A percentile compares a stretch with the other conserved stretches of the same genome.
Conservation (phyloP, 2,329 filamentous ascomycete genomes). For the Xylariaceae sp. region DNA sequence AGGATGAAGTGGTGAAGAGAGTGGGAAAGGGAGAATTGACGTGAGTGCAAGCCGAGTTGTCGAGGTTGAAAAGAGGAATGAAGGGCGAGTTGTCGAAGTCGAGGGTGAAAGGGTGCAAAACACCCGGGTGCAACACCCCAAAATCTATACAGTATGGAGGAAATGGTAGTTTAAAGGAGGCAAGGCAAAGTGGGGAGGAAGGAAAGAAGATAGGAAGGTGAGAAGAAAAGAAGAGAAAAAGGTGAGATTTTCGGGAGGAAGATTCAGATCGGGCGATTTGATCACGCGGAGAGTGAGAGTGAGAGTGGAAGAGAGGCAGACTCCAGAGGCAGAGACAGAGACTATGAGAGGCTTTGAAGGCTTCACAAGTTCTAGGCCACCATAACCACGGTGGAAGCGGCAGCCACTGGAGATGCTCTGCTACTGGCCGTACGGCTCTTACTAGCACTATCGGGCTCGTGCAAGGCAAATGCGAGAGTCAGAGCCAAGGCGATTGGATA, state of each 20-base stretch:
- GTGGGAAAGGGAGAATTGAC: constrained; percentile 22
- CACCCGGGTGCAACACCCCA: constrained; percentile 27
- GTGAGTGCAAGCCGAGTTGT: too few relatives aligned
- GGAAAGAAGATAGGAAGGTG: constrained; percentile 26
- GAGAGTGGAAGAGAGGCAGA: constrained; percentile 5
- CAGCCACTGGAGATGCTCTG: neutral
- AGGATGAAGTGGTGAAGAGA: constrained; percentile 8
- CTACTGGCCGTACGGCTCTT: too few relatives aligned
- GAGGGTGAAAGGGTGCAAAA: constrained; percentile 18
- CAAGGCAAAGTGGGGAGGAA: constrained; percentile 23
- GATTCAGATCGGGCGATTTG: neutral
- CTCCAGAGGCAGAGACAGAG: too few relatives aligned
- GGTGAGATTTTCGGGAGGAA: constrained; percentile 12
- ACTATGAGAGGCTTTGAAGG: constrained; percentile 13
- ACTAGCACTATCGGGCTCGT: too few relatives aligned
- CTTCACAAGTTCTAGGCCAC: constrained; percentile 12
- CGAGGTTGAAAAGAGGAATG: too few relatives aligned
- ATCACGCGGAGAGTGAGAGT: neutral
- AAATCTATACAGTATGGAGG: constrained; percentile 12
- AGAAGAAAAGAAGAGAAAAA: constrained; percentile 20
- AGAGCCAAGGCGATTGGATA: constrained; percentile 9
- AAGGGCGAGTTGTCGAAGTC: too few relatives aligned
- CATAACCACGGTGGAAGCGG: too few relatives aligned
- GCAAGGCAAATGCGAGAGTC: neutral
- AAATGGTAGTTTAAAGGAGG: constrained; percentile 14